Base-by-base conservation (phyloP, 768 basidiomycete genomes). In the Lactarius pseudohatsudake region DNA sequence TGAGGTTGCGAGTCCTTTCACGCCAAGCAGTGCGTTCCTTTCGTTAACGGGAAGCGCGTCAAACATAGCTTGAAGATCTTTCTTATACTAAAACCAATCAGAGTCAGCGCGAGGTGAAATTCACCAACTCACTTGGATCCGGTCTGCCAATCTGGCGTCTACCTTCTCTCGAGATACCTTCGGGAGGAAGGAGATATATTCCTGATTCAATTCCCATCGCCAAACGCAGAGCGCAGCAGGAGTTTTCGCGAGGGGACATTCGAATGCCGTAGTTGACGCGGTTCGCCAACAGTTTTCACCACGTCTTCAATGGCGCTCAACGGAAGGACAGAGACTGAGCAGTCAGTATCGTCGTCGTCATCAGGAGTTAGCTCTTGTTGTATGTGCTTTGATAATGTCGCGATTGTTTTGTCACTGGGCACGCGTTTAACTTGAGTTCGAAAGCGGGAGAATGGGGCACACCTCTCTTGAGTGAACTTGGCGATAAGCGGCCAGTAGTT, bases 401-500 rank as follows among this genome's bases (percentile, higher is more conserved):
- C 65, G 4, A 88, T 71, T 0, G 86, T 82, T 76, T 91, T 93
- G 75, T 94, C 92, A 71, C 94, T 96, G 65, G 40, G 53, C 43
- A 69, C 66, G 61, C n/a, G 16, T 62, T 62, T 58, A 62, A 7
- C 26, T 34, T 13, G 22, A 10, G 30, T 62, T 58, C 38, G 11
- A 45, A 50, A 32, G 53, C 11, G 22, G 38, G 32, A 62, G 22
- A 40, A 30, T 4, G 8, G 15, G 20, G 71, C 80, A 61, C 59
- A 93, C 94, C 93, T 94, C 78, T 96, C 94, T 69, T 94, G 90
- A 0, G 85, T 85, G 47, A 94, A 76, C 75, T 94, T 94, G 6
- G 87, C 93, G 70, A 96, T 84, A 30, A 96, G 77, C 1, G 91
- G 85, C 69, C 78, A 81, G 74, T 94, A 82, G 67, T 89, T 85